phyloP scores from a whole-genome alignment of 2,329 filamentous ascomycete species.

The Delphinella strobiligena region DNA sequence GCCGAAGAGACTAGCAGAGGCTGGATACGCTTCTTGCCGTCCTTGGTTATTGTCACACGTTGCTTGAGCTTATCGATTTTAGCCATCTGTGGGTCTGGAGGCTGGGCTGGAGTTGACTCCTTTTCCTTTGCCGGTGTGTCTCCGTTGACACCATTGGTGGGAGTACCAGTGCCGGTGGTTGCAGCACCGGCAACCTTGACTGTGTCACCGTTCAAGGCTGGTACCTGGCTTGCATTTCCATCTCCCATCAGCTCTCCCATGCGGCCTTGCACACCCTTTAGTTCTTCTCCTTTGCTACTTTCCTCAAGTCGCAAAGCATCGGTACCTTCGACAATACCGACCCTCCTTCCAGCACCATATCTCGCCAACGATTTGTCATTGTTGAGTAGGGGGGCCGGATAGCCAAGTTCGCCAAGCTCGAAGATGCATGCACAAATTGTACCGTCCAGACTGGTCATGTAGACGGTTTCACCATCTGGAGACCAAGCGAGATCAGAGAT shows the following conservation, averaged over 20 bases:
- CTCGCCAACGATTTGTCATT: conserved; percentile 90
- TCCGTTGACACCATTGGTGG: conserved; percentile 16
- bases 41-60: conserved; percentile 86
- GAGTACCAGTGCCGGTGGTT: conserved; percentile 33
- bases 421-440: conserved; percentile 75
- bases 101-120: conserved; percentile 33
- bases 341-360: conserved; percentile 78
- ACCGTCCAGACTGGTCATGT: conserved; percentile 78
- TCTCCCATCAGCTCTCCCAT: conserved; percentile 99
- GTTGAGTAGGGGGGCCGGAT: conserved; percentile 72
- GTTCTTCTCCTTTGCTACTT: conserved; percentile 80
- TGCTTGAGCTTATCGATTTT: conserved; percentile 68
- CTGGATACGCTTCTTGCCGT: conserved; percentile 91
- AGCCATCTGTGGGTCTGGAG: conserved; percentile 41
- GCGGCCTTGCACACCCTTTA: conserved; percentile 78
- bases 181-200: conserved; percentile 13
- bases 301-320: conserved; percentile 81
- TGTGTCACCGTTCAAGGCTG: conserved; percentile 21
- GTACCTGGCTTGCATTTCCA: conserved; percentile 42
- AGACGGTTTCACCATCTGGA: conserved; percentile 79
- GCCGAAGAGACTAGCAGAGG: conserved; percentile 78
- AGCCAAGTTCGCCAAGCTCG: conserved; percentile 76
- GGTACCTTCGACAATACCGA: conserved; percentile 85
- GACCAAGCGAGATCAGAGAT: conserved; percentile 93
- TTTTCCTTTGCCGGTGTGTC: conserved; percentile 27